Base-by-base conservation (phyloP, 2,329 filamentous ascomycete species). In the Massarina eburnea region DNA sequence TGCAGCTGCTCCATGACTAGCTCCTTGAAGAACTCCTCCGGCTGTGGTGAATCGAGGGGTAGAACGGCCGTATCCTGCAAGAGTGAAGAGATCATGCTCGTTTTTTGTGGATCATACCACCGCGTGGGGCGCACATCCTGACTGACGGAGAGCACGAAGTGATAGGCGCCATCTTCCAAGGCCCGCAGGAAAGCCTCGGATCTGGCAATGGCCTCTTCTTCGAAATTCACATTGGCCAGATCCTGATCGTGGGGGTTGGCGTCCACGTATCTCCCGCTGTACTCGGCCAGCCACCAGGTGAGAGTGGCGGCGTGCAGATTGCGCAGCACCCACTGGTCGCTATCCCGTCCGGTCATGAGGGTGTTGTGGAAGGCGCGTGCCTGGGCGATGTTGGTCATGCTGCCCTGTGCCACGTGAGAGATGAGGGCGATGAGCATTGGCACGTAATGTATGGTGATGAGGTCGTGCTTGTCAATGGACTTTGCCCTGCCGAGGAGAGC, bases 261-360 rank as follows among this genome's bases (percentile, higher is more conserved):
- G 57, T 95, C 90, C 46, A 89, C 79, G 66, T 91, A 96, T 77
- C 90, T 89, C 2, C 90, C 89, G 55, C 89, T 94, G 71, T 96
- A 96, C 62, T 97, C 91, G 24, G 89, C 86, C 37, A 96, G 80
- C 94, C 94, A 99, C 80, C 89, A 91, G 4, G 86, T 82, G 43
- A 83, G 80, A 10, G 91, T 80, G 3, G 89, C 86, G 36, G 91
- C 89, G 58, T 91, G 86, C 10, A 97, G 79, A 57, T 85, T 86
- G 14, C 85, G 77, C 30, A 95, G 68, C 18, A 80, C 77, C 88
- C 91, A 96, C 14, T 79, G 73, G 33, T 85, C 76, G 48, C 84
- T 82, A 39, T 91, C 87, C 36, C 81, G 75, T 15, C 81, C 79
- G 29, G 81, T 79, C 54, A 86, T 83, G 18, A 96, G 77, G 27